Conservation (phyloP, 768 basidiomycete species). For the Pulveroboletus sp. region DNA sequence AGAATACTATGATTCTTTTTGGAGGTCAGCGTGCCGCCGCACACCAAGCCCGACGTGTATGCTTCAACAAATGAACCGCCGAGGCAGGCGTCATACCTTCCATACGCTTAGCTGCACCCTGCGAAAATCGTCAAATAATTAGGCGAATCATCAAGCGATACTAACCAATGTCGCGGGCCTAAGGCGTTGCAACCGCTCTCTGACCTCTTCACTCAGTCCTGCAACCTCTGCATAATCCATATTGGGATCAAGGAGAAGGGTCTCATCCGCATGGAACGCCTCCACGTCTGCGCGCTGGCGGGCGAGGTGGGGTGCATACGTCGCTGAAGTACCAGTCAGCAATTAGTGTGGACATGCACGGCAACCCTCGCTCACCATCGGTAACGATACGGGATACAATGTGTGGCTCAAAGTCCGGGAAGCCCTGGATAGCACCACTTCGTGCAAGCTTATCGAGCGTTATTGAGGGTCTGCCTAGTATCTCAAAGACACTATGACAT, state of each 20-base stretch:
- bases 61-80: constrained; percentile 60
- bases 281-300: constrained; percentile 76
- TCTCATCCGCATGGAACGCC: constrained; percentile 72
- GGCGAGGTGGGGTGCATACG: constrained; percentile 55
- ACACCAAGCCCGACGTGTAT: constrained; percentile 44
- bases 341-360: neutral
- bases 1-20: neutral
- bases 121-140: neutral
- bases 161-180: constrained; percentile 65
- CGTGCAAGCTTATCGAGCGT: constrained; percentile 37
- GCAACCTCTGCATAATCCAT: constrained; percentile 64
- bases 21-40: neutral
- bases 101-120: constrained; percentile 93
- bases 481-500: constrained; percentile 61
- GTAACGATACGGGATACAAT: constrained; percentile 60
- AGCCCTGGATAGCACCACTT: constrained; percentile 38
- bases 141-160: constrained; percentile 7
- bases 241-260: constrained; percentile 57
- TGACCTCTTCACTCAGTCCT: constrained; percentile 74
- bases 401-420: constrained; percentile 45
- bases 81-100: constrained; percentile 88
- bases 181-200: constrained; percentile 54
- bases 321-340: constrained; percentile 37
- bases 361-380: constrained; percentile 48
- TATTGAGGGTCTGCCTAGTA: constrained; percentile 58